Evolutionary conservation across 169 alveolate genomes (phyloP).

Genomic region (Perkinsus chesapeaki): DNA sequence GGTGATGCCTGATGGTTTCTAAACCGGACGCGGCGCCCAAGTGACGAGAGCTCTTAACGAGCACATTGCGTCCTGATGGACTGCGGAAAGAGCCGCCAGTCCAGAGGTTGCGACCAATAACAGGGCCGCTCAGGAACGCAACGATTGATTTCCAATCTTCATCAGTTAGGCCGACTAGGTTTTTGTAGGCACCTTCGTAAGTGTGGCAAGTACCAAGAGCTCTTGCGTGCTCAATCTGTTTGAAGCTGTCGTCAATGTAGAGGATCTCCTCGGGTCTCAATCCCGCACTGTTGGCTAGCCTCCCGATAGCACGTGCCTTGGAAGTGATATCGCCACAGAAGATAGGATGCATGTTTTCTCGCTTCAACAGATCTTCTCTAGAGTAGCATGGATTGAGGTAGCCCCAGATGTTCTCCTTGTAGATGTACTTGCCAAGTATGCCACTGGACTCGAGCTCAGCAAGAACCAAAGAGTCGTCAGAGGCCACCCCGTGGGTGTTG

Average conservation of each 20-base stretch:
- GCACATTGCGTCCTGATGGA: not conserved
- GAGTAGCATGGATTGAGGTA: not conserved
- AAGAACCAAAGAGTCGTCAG: not conserved
- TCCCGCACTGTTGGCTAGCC: not conserved
- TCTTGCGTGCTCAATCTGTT: not conserved
- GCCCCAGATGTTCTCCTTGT: not conserved
- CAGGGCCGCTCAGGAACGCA: not conserved
- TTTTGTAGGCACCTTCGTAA: not conserved
- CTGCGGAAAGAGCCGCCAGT: not conserved
- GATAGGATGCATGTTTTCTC: not conserved
- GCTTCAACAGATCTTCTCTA: not conserved
- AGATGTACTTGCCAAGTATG: not conserved
- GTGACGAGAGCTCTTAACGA: not conserved
- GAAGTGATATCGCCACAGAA: not conserved
- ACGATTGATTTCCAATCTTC: not conserved
- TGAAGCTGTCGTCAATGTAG: not conserved
- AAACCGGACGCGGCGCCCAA: not conserved
- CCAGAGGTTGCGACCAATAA: not conserved
- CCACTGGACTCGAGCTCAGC: not conserved
- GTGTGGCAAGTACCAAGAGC: not conserved
- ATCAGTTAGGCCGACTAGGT: not conserved
- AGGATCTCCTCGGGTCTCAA: not conserved
- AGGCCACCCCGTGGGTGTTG: not conserved
- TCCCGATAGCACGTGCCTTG: not conserved
- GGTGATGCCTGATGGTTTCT: not conserved